phyloP scores from a whole-genome alignment of 129 eudicot genomes.

The Pulicaria dysenterica region DNA sequence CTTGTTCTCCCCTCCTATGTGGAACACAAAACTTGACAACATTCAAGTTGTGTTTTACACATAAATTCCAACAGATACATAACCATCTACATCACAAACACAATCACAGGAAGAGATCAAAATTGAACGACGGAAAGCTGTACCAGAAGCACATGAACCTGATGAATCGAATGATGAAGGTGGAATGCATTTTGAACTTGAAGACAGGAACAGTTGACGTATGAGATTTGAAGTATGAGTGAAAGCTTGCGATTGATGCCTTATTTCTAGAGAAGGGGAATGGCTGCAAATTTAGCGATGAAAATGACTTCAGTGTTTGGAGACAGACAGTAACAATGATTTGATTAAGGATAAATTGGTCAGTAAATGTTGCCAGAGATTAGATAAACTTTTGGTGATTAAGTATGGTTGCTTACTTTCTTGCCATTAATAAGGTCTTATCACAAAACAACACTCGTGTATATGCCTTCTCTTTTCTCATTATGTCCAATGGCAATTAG shows the following conservation, averaged over 20 bases:
- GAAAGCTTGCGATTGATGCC: conserved; percentile 82
- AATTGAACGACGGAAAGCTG: conserved; percentile 33
- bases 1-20: too few relatives aligned
- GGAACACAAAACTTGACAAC: too few relatives aligned
- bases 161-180: conserved; percentile 49
- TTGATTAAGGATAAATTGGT: conserved; percentile 47
- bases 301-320: conserved; percentile 96
- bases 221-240: conserved; percentile 81
- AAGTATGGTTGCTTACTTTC: too few relatives aligned
- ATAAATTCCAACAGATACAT: too few relatives aligned
- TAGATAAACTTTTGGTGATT: too few relatives aligned
- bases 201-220: conserved; percentile 83
- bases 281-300: conserved; percentile 90
- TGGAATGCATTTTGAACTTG: conserved; percentile 54
- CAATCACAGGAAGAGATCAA: conserved; percentile 40
- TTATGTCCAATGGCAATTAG: background rate
- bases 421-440: too few relatives aligned
- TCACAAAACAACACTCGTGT: too few relatives aligned
- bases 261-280: conserved; percentile 92
- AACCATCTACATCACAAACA: conserved; percentile 56
- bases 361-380: background rate
- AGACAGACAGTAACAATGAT: conserved; percentile 60
- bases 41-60: too few relatives aligned
- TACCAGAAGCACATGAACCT: conserved; percentile 26
- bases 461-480: conserved; percentile 1